These are phyloP conservation scores for Miscanthus lutarioriparius DNA, from an alignment of 176 grass and related monocot genomes.

Conservation along the genomic window DNA sequence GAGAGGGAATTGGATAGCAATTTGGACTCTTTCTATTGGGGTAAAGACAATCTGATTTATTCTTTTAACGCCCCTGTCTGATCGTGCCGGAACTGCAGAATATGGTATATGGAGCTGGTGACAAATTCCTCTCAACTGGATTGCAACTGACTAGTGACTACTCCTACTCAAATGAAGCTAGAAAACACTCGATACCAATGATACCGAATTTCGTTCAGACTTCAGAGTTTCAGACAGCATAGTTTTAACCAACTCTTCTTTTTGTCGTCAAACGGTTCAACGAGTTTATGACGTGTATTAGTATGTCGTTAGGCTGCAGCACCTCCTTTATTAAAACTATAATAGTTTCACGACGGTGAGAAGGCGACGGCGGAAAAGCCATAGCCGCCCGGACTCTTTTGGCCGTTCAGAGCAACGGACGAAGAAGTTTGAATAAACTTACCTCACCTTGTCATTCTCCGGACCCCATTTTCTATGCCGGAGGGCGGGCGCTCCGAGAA, in stretches of 20 bases:
- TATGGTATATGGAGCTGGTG: not conserved
- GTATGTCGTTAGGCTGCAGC: not conserved
- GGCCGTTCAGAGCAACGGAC: constrained; percentile 19
- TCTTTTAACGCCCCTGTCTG: constrained; percentile 29
- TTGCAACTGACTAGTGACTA: not conserved
- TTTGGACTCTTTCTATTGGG: constrained; percentile 40
- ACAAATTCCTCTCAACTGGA: not conserved
- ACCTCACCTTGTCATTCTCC: constrained; percentile 9
- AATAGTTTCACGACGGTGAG: not conserved
- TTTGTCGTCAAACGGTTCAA: not conserved
- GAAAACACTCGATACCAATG: not conserved
- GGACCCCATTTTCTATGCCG: constrained; percentile 20
- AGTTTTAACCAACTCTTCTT: not conserved
- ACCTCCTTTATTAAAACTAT: not conserved
- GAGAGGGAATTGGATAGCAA: constrained; percentile 4
- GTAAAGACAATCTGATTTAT: constrained; percentile 30
- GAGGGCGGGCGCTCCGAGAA: constrained; percentile 35
- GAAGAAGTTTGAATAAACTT: constrained; percentile 26
- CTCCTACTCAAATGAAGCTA: not conserved
- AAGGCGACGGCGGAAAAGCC: constrained; percentile 42
- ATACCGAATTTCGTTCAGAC: not conserved
- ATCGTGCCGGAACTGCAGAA: constrained; percentile 16
- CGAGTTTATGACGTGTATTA: not conserved
- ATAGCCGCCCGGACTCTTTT: constrained; percentile 28
- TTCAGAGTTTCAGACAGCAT: not conserved